Evolutionary conservation across 1,139 yeast species (phyloP), one percentile per base, ranked within the genome.

Genomic region (Saccharomyces pastorianus): DNA sequence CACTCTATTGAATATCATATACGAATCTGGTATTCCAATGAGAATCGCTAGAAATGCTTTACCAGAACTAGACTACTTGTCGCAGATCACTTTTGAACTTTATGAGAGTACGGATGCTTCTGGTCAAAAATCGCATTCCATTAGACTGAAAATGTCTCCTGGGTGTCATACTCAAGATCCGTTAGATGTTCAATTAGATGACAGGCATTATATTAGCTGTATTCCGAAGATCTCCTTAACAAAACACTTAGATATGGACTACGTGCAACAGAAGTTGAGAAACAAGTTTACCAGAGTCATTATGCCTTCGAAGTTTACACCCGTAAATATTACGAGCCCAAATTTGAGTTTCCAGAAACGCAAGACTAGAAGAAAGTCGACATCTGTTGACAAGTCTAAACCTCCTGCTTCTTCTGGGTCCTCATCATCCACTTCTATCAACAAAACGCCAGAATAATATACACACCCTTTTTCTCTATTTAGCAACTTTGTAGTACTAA

Each of bases 151-250:
- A 17, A 78, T 95, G 61, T 88, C 97, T 1, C 98, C 99, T 0
- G 99, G 99, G 34, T 95, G 99, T 71, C 97, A 95, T 71, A 90
- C 98, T 0, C 96, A 90, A 65, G 96, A 93, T 71, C 99, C 99
- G 17, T 77, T 95, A 59, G 99, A 95, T 72, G 96, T 95, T 48
- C 96, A 93, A 71, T 77, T 95, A 50, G 99, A 95, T 71, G 95
- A 90, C 51, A 93, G 90, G 69, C 99, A 95, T 71, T 93, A 95
- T 72, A 93, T 95, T 61, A 93, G 96, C 17, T 93, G 97, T 66
- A 95, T 93, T 62, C 96, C 97, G 44, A 82, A 93, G 64, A 82
- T 90, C 55, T 85, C 89, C 52, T 77, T 95, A 64, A 95, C 99
- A 0, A 82, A 96, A 66, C 98, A 95, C 70, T 76, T 95, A 69